These are phyloP conservation scores for Fusarium nygamai DNA, from an alignment of 2,329 filamentous ascomycete genomes.

Conservation along the genomic window DNA sequence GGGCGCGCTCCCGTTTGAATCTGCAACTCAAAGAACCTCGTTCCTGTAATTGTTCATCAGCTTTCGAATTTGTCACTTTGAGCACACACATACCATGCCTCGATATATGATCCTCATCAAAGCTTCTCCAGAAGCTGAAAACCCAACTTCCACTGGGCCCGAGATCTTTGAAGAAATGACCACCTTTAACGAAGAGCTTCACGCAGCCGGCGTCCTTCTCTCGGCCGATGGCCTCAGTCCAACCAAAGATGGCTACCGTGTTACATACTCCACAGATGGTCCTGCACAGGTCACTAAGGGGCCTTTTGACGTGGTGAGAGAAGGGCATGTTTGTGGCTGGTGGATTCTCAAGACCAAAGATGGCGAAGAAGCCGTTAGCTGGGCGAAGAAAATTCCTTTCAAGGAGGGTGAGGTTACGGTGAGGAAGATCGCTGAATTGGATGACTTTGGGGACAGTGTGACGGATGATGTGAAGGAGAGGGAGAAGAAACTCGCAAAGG, in stretches of 20 bases:
- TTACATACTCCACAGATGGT: slow-evolving; percentile 38
- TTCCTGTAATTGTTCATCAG: not conserved
- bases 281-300: slow-evolving; percentile 38
- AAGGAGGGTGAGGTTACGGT: slow-evolving; percentile 40
- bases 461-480: slow-evolving; percentile 29
- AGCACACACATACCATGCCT: slow-evolving; percentile 36
- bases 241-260: slow-evolving; percentile 41
- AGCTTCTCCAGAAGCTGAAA: slow-evolving; percentile 39
- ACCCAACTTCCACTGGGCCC: slow-evolving; percentile 1
- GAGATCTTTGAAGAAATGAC: slow-evolving; percentile 42
- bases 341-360: slow-evolving; percentile 46
- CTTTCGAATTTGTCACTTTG: not conserved
- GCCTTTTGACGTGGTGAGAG: slow-evolving; percentile 43
- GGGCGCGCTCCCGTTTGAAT: too few relatives aligned
- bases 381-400: slow-evolving; percentile 45
- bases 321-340: slow-evolving; percentile 44
- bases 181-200: slow-evolving; percentile 43
- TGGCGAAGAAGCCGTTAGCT: slow-evolving; percentile 44
- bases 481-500: slow-evolving; percentile 9
- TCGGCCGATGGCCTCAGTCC: slow-evolving; percentile 41
- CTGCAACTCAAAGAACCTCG: not conserved
- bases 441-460: slow-evolving; percentile 32
- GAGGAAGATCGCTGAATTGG: slow-evolving; percentile 36
- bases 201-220: slow-evolving; percentile 42
- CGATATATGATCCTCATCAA: slow-evolving; percentile 47